Conservation (phyloP, 352 stramenopile genomes). For the Phytopythium cucurbitacearum region DNA sequence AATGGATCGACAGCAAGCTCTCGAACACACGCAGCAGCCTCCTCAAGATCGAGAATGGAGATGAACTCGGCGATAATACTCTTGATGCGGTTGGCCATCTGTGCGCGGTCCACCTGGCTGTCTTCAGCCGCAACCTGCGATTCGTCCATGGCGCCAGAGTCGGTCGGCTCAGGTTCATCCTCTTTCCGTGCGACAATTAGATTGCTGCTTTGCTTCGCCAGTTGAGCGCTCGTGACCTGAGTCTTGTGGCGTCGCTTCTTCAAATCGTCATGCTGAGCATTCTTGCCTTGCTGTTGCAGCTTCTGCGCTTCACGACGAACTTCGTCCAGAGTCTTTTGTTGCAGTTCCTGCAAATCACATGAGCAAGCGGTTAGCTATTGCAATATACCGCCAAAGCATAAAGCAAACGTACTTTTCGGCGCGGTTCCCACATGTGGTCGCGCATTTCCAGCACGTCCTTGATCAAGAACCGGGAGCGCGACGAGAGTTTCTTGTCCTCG, state of each 20-base stretch:
- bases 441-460: slow-evolving; percentile 84
- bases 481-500: slow-evolving; percentile 63
- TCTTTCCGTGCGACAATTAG: slow-evolving; percentile 57
- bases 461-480: slow-evolving; percentile 72
- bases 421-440: slow-evolving; percentile 84
- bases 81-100: slow-evolving; percentile 78
- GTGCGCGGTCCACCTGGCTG: slow-evolving; percentile 18
- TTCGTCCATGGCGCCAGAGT: slow-evolving; percentile 4
- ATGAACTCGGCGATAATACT: slow-evolving; percentile 84
- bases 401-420: slow-evolving; percentile 42
- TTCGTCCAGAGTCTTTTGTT: slow-evolving; percentile 86
- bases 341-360: slow-evolving; percentile 47
- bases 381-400: not conserved
- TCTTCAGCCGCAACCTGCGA: not conserved
- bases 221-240: slow-evolving; percentile 68
- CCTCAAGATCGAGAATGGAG: slow-evolving; percentile 75
- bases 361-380: not conserved
- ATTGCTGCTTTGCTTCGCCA: slow-evolving; percentile 79
- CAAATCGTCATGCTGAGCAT: slow-evolving; percentile 83
- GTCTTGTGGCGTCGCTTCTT: slow-evolving; percentile 69
- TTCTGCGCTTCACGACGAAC: slow-evolving; percentile 79
- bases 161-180: slow-evolving; percentile 15
- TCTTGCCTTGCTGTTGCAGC: slow-evolving; percentile 81
- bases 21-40: slow-evolving; percentile 64
- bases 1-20: slow-evolving; percentile 51